Conservation (phyloP, 2,329 filamentous ascomycete genomes). For the Calonectria pteridis region DNA sequence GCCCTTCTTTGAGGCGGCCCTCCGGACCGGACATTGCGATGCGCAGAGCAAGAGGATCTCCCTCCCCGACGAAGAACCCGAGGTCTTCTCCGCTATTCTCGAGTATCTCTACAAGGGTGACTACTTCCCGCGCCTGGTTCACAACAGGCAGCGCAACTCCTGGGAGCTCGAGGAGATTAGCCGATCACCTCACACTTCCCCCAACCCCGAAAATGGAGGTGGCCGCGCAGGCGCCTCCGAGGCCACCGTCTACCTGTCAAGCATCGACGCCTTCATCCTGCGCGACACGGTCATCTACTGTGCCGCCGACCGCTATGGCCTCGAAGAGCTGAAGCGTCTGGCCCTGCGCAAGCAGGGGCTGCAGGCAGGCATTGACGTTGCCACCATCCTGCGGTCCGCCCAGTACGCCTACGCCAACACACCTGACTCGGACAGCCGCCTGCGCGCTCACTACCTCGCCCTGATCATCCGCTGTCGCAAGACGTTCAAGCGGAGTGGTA, state of each 20-base stretch:
- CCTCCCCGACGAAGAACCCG: slow-evolving; percentile 83
- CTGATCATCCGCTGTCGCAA: slow-evolving; percentile 97
- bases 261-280: slow-evolving; percentile 81
- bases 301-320: slow-evolving; percentile 87
- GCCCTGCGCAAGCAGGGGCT: slow-evolving; percentile 94
- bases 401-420: slow-evolving; percentile 97
- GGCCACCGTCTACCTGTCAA: slow-evolving; percentile 77
- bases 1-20: slow-evolving; percentile 82
- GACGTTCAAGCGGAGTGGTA: slow-evolving; percentile 98
- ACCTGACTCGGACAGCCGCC: slow-evolving; percentile 89
- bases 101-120: slow-evolving; percentile 98
- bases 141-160: slow-evolving; percentile 86
- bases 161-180: slow-evolving; percentile 85
- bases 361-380: slow-evolving; percentile 92
- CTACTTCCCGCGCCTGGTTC: slow-evolving; percentile 90
- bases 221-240: slow-evolving; percentile 59
- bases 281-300: slow-evolving; percentile 97
- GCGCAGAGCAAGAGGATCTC: slow-evolving; percentile 82
- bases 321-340: slow-evolving; percentile 92
- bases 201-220: slow-evolving; percentile 63
- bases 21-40: slow-evolving; percentile 80
- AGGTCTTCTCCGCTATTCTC: slow-evolving; percentile 92
- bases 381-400: slow-evolving; percentile 89
- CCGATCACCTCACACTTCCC: slow-evolving; percentile 60
- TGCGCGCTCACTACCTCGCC: slow-evolving; percentile 97